Conservation (phyloP, 75 land plant genomes). For the Azolla pinnata region DNA sequence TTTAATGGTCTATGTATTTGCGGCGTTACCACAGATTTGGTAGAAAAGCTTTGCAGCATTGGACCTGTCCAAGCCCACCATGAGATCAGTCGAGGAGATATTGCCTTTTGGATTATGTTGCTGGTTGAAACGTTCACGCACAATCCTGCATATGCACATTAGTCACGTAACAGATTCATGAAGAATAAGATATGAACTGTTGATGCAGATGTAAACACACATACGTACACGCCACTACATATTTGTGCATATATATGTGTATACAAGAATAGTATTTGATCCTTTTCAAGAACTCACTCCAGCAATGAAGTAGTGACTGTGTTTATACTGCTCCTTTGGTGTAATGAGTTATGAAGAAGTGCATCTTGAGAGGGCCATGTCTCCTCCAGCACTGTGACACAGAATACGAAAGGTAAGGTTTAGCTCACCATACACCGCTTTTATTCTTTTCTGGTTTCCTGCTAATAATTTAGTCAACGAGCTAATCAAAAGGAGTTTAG, state of each 20-base stretch:
- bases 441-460: not conserved
- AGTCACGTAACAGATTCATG: not conserved
- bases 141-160: slow-evolving; percentile 26
- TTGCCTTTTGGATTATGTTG: slow-evolving; percentile 11
- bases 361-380: slow-evolving; percentile 53
- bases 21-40: slow-evolving; percentile 63
- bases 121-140: slow-evolving; percentile 59
- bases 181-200: not conserved
- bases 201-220: not conserved
- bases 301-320: slow-evolving; percentile 27
- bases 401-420: not conserved
- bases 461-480: not conserved
- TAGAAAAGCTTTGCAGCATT: slow-evolving; percentile 68
- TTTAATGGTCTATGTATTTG: not conserved
- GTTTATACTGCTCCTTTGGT: slow-evolving; percentile 13
- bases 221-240: not conserved
- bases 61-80: slow-evolving; percentile 43
- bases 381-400: slow-evolving; percentile 34
- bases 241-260: not conserved
- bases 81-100: slow-evolving; percentile 36
- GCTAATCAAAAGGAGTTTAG: too few species aligned
- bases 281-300: slow-evolving; percentile 16
- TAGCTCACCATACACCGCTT: not conserved
- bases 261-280: not conserved
- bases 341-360: too few species aligned